Conservation (phyloP, 1,284 basidiomycete genomes). For the Crocinoboletus sp. region DNA sequence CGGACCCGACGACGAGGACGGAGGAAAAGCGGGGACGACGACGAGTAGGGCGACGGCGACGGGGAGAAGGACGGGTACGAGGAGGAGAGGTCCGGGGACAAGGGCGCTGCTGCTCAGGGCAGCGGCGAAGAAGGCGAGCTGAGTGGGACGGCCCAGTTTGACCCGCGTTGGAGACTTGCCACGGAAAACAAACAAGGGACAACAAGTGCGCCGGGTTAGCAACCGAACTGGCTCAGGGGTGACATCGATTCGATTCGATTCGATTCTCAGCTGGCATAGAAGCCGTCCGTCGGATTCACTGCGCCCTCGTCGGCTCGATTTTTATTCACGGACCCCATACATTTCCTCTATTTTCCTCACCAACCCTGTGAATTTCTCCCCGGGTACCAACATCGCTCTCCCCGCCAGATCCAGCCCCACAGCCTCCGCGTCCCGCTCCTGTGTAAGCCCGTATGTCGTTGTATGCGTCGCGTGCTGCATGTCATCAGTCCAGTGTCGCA, state of each 20-base stretch:
- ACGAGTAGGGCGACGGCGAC: neutral
- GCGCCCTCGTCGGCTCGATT: no score
- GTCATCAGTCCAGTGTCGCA: neutral
- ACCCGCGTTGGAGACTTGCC: constrained; percentile 15
- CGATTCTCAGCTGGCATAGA: no score
- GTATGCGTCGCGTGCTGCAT: constrained; percentile 57
- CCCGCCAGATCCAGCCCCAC: constrained; percentile 82
- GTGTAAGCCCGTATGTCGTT: constrained; percentile 62
- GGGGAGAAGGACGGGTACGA: neutral
- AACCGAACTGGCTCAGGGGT: no score
- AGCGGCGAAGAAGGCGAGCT: neutral
- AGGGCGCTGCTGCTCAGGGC: neutral
- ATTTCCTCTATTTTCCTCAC: constrained; percentile 36
- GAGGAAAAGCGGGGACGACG: neutral
- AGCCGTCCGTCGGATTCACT: no score
- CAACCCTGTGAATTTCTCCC: constrained; percentile 38
- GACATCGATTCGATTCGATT: no score
- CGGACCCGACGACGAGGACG: neutral
- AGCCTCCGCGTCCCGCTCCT: constrained; percentile 58
- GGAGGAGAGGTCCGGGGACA: neutral
- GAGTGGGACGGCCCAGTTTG: constrained; percentile 5
- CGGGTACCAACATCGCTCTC: constrained; percentile 67
- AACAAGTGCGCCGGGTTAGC: constrained; percentile 6
- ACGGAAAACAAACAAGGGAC: constrained; percentile 19
- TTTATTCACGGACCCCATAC: constrained; percentile 20